phyloP scores from a whole-genome alignment of 176 grass and related monocot species.

The Chrysopogon serrulatus region DNA sequence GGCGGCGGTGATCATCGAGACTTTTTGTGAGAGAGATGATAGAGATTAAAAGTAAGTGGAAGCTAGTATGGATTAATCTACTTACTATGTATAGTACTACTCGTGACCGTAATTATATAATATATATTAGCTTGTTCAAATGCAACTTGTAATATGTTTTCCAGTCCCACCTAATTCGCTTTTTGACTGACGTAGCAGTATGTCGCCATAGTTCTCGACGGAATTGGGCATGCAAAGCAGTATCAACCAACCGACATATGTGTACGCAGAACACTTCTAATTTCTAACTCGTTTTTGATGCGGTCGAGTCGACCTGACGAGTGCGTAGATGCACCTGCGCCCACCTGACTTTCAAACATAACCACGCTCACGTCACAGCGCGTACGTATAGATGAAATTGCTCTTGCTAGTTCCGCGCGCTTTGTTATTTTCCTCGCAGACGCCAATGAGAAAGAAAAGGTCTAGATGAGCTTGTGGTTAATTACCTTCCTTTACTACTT shows the following conservation, averaged over 20 bases:
- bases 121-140: not conserved
- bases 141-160: not conserved
- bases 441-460: not conserved
- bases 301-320: not conserved
- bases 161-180: not conserved
- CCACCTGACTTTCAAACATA: not conserved
- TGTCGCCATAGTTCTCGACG: not conserved
- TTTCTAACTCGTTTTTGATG: not conserved
- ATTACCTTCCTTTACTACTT: not conserved
- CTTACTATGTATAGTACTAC: too few species aligned
- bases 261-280: too few species aligned
- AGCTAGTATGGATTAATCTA: too few species aligned
- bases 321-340: not conserved
- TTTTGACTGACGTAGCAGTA: constrained; percentile 2
- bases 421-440: not conserved
- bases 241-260: too few species aligned
- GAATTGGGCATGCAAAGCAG: not conserved
- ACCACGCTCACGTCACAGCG: not conserved
- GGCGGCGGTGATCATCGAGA: too few species aligned
- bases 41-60: too few species aligned
- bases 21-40: too few species aligned
- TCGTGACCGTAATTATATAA: not conserved
- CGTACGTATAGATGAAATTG: not conserved
- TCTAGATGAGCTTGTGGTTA: not conserved
- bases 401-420: not conserved